Evolutionary conservation across 225 moss, liverwort and hornwort genomes (phyloP).

Genomic region (Antitrichia curtipendula): DNA sequence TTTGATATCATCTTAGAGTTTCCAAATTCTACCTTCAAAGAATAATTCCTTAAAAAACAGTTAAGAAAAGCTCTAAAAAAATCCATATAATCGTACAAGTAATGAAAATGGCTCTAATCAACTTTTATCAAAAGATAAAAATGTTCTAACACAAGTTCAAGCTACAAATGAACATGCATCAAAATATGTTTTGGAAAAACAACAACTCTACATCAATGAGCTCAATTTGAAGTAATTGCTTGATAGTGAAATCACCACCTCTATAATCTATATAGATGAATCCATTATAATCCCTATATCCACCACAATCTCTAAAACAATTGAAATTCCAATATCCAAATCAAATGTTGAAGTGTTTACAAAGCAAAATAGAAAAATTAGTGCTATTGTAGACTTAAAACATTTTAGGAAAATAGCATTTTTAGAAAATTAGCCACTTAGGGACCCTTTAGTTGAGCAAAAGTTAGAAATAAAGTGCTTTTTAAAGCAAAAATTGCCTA

Average conservation of each 20-base stretch:
- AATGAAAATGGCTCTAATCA: not conserved
- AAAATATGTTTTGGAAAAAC: not conserved
- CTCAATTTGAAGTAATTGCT: not conserved
- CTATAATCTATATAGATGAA: not conserved
- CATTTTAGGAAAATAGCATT: too few species aligned
- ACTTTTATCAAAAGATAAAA: not conserved
- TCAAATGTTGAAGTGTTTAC: not conserved
- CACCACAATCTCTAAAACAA: not conserved
- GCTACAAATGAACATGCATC: not conserved
- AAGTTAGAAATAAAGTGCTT: too few species aligned
- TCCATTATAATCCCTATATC: too few species aligned
- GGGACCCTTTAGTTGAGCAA: too few species aligned
- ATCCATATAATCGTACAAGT: not conserved
- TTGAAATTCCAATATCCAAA: not conserved
- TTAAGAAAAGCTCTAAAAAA: not conserved
- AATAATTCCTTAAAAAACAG: not conserved
- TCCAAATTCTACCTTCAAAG: not conserved
- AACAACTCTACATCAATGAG: not conserved
- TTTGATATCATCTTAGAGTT: not conserved
- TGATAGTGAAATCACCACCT: not conserved
- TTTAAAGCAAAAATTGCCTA: too few species aligned
- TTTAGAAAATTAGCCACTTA: too few species aligned
- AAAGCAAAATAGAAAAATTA: not conserved
- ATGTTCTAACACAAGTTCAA: not conserved
- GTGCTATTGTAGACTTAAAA: too few species aligned